Base-by-base conservation (phyloP, 2,329 filamentous ascomycete species). In the Neocucurbitaria cava region DNA sequence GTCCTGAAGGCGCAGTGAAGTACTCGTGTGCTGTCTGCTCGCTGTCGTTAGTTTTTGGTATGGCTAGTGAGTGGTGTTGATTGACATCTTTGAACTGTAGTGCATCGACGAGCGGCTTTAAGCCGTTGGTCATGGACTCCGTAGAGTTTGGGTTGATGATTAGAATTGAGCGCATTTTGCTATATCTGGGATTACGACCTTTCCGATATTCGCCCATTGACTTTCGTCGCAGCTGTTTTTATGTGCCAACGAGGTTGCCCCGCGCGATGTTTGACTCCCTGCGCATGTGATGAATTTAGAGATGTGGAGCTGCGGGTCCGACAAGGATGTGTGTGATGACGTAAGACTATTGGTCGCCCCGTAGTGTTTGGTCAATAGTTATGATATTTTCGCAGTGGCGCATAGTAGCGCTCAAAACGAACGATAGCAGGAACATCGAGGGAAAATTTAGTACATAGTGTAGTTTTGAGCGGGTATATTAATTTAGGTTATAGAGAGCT, bases 91-190 rank as follows among this genome's bases (percentile, higher is more conserved):
- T 69, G 64, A 78, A 80, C 41, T 75, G 73, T 2, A 83, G 73
- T 15, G 68, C 64, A 42, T 79, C 68, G 48, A 83, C 74, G 9
- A 83, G 71, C 8, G 80, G 79, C 62, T 82, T 81, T 65, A 93
- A 81, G 23, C 83, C 85, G 6, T 85, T 78, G 10, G 90, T 94
- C 90, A 94, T 94, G 50, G 81, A 78, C 51, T 77, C 65, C 1
- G 88, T 91, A 2, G 89, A 92, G 77, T 95, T 95, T 30, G 91
- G 90, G 69, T 95, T 94, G 65, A 94, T 82, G 56, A 94, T 79
- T 36, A 94, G 81, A 58, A 93, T 86, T 3, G 76, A 77, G 44
- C 73, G 70, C 72, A 75, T 75, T 52, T 62, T 76, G 64, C 35
- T 61, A 52, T 69, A 62, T 58, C 54, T 64, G 38, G 57, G 24